Evolutionary conservation across 75 land plant species (phyloP).

Genomic region (Cunninghamia lanceolata): DNA sequence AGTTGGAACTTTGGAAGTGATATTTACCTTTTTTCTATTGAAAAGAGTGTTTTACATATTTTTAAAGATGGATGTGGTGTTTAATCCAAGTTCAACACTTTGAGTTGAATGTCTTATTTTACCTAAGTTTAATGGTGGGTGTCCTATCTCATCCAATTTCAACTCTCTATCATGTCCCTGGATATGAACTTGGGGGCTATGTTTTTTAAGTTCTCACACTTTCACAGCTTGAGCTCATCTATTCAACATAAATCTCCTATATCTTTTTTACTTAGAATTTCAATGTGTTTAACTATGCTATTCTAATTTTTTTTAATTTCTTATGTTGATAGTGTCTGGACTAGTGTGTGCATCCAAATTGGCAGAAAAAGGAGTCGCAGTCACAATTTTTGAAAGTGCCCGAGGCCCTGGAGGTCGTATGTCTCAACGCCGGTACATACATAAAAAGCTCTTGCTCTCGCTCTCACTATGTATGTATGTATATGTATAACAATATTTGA

Average conservation of each 20-base stretch:
- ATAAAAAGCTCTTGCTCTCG: no score
- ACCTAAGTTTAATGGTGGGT: background rate
- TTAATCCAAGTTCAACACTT: no score
- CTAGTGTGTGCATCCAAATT: constrained; percentile 63
- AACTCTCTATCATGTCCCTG: background rate
- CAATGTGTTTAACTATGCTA: background rate
- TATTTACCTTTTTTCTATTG: no score
- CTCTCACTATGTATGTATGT: background rate
- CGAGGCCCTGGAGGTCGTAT: constrained; percentile 87
- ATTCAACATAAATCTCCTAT: background rate
- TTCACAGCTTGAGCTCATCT: background rate
- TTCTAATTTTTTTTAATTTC: background rate
- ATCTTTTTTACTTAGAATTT: no score
- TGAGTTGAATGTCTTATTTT: no score
- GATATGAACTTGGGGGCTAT: background rate
- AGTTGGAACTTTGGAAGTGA: no score
- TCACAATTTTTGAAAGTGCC: constrained; percentile 69
- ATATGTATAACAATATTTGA: no score
- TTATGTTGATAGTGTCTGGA: constrained; percentile 57
- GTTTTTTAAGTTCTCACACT: background rate
- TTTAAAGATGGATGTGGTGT: background rate
- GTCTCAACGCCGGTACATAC: constrained; percentile 58
- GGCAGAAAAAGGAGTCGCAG: constrained; percentile 62
- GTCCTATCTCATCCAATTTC: background rate
- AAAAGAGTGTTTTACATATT: no score